These are phyloP conservation scores for Arthroderma sp. DNA, from an alignment of 2,329 filamentous ascomycete genomes.

Conservation along the genomic window DNA sequence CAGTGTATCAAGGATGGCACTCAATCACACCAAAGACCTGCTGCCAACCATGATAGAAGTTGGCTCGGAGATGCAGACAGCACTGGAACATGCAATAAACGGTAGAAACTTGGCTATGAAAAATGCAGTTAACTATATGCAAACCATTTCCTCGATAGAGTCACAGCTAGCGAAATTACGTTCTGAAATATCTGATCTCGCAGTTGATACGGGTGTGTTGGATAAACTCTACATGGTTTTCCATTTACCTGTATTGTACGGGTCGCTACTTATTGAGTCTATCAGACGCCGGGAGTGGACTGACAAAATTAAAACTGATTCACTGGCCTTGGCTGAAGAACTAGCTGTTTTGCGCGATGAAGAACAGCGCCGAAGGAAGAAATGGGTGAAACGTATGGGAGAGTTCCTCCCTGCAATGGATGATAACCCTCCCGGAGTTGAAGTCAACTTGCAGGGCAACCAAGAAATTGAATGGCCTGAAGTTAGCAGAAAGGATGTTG, in stretches of 20 bases:
- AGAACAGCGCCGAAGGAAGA: slow-evolving; percentile 73
- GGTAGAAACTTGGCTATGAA: slow-evolving; percentile 55
- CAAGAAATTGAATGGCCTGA: slow-evolving; percentile 71
- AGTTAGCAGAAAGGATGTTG: slow-evolving; percentile 61
- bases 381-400: slow-evolving; percentile 78
- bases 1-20: slow-evolving; percentile 50
- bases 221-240: slow-evolving; percentile 68
- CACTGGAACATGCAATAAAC: slow-evolving; percentile 40
- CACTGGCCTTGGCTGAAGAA: slow-evolving; percentile 77
- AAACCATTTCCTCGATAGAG: slow-evolving; percentile 67
- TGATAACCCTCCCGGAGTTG: slow-evolving; percentile 59
- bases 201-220: slow-evolving; percentile 67
- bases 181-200: slow-evolving; percentile 55
- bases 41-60: slow-evolving; percentile 48
- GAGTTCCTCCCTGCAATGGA: slow-evolving; percentile 56
- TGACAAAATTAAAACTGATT: slow-evolving; percentile 79
- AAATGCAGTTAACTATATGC: slow-evolving; percentile 62
- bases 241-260: slow-evolving; percentile 77
- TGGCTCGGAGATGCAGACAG: slow-evolving; percentile 40
- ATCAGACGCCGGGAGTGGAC: slow-evolving; percentile 80
- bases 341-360: slow-evolving; percentile 87
- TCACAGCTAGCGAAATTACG: slow-evolving; percentile 60
- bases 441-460: slow-evolving; percentile 64
- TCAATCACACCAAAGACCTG: slow-evolving; percentile 50
- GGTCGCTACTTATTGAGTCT: slow-evolving; percentile 74